A percentile compares a stretch with the other conserved stretches of the same genome.
These are phyloP conservation scores for Geranomyces michiganensis DNA, from an alignment of 192 early-diverging fungal genomes.

Conservation along the genomic window DNA sequence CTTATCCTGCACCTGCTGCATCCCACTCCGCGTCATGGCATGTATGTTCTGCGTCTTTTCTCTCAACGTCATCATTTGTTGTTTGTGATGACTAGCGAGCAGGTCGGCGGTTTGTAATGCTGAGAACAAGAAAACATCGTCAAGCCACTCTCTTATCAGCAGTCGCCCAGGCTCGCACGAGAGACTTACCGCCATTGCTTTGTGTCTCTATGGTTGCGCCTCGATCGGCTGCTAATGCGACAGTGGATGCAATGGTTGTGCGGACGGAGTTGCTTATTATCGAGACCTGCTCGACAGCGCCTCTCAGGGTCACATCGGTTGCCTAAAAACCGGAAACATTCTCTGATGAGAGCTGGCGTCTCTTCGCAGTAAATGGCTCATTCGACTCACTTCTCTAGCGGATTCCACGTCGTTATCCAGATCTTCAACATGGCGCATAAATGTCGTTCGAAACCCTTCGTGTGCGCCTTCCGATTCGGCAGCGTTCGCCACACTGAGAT, in stretches of 20 bases:
- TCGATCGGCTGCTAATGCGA: not conserved
- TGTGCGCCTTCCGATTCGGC: not conserved
- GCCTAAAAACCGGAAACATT: constrained; percentile 1
- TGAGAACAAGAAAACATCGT: not conserved
- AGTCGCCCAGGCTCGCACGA: too few species aligned
- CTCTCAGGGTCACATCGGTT: constrained; percentile 9
- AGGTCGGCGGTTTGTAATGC: not conserved
- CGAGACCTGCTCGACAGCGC: constrained; percentile 17
- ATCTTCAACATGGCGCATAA: not conserved
- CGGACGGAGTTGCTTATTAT: constrained; percentile 15
- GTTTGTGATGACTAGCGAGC: too few species aligned
- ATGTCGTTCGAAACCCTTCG: not conserved
- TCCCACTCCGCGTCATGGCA: not conserved
- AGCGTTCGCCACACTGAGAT: not conserved
- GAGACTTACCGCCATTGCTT: too few species aligned
- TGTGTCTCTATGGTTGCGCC: too few species aligned
- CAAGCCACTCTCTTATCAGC: too few species aligned
- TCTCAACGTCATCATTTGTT: too few species aligned
- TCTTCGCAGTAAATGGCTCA: too few species aligned
- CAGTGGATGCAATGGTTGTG: constrained; percentile 1
- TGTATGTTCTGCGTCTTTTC: too few species aligned
- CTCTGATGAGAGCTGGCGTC: too few species aligned
- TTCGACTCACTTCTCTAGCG: not conserved
- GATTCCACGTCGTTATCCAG: not conserved
- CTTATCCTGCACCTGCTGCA: not conserved